phyloP scores from a whole-genome alignment of 208 protist genomes.

The Acanthamoeba sp. region DNA sequence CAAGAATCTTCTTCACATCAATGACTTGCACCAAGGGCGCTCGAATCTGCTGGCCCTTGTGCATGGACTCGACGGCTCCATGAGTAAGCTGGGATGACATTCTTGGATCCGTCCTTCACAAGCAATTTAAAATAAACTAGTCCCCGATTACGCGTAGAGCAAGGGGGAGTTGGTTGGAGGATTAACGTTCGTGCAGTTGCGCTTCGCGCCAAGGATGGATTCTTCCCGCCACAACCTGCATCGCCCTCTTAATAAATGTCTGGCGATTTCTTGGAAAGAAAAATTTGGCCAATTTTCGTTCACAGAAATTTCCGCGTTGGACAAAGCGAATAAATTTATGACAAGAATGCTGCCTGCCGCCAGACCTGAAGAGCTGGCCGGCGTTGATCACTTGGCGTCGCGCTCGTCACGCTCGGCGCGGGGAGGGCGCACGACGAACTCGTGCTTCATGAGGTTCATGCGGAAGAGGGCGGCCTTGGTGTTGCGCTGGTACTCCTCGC shows the following conservation, averaged over 20 bases:
- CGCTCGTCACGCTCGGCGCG: background rate
- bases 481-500: constrained; percentile 84
- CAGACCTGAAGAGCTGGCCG: too few relatives aligned
- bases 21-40: constrained; percentile 67
- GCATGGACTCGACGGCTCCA: constrained; percentile 46
- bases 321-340: background rate
- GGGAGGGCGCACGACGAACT: constrained; percentile 76
- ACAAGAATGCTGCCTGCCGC: background rate
- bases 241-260: background rate
- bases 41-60: constrained; percentile 52
- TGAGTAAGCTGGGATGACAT: constrained; percentile 29
- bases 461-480: constrained; percentile 82
- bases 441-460: constrained; percentile 83
- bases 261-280: background rate
- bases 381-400: background rate
- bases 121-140: background rate
- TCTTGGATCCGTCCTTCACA: background rate
- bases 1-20: constrained; percentile 62
- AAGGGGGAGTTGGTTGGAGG: background rate
- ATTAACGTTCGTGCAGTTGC: background rate
- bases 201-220: background rate
- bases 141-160: background rate
- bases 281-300: constrained; percentile 13
- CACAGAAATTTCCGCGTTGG: background rate
- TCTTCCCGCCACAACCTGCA: background rate